Conservation (phyloP, 2,329 filamentous ascomycete species). For the Xylariaceae sp. region DNA sequence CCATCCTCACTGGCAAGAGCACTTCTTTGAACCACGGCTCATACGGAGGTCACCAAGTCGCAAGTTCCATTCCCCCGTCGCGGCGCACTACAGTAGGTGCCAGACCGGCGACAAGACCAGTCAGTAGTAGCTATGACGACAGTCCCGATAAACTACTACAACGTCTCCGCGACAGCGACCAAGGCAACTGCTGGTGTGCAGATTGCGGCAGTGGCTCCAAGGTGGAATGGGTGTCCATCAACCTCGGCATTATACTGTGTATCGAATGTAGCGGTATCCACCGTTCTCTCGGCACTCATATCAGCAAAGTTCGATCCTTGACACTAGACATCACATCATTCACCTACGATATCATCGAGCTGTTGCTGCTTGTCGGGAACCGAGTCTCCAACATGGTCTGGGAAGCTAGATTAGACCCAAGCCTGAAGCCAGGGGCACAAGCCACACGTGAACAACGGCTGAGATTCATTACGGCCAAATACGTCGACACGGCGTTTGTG, state of each 20-base stretch:
- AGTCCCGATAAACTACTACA: slow-evolving; percentile 83
- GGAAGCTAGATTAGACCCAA: slow-evolving; percentile 78
- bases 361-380: slow-evolving; percentile 88
- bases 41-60: slow-evolving; percentile 48
- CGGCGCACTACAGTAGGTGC: slow-evolving; percentile 90
- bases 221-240: slow-evolving; percentile 99
- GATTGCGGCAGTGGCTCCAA: slow-evolving; percentile 90
- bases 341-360: slow-evolving; percentile 92
- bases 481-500: slow-evolving; percentile 79
- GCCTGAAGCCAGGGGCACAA: slow-evolving; percentile 68
- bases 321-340: slow-evolving; percentile 96
- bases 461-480: slow-evolving; percentile 94
- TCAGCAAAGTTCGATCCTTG: slow-evolving; percentile 92
- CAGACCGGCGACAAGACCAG: slow-evolving; percentile 66
- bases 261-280: slow-evolving; percentile 98
- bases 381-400: slow-evolving; percentile 94
- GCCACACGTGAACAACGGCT: slow-evolving; percentile 86
- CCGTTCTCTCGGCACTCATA: slow-evolving; percentile 91
- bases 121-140: slow-evolving; percentile 72
- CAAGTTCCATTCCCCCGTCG: slow-evolving; percentile 56
- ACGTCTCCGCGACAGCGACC: slow-evolving; percentile 81
- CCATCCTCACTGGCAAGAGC: slow-evolving; percentile 88
- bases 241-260: slow-evolving; percentile 91
- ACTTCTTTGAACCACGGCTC: slow-evolving; percentile 57
- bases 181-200: slow-evolving; percentile 89